phyloP scores from a whole-genome alignment of 1,284 basidiomycete species.

The Pseudomicrostroma phylloplanum region DNA sequence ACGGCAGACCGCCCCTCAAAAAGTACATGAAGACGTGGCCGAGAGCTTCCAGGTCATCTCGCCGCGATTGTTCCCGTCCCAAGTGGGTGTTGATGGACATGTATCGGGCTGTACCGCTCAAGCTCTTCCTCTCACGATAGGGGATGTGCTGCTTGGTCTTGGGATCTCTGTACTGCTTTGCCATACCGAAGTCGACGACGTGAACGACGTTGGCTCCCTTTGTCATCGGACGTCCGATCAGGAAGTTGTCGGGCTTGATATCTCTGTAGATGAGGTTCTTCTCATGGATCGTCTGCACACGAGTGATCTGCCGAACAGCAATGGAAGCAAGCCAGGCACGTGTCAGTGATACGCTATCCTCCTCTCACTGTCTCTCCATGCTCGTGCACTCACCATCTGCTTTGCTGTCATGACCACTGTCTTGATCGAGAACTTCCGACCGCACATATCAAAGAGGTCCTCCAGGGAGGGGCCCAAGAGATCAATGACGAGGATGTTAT shows the following conservation, averaged over 20 bases:
- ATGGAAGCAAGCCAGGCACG: neutral
- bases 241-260: constrained; percentile 95
- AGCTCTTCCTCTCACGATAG: constrained; percentile 86
- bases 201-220: constrained; percentile 80
- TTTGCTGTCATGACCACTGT: constrained; percentile 94
- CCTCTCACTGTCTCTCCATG: too few relatives aligned
- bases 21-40: constrained; percentile 99
- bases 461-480: constrained; percentile 85
- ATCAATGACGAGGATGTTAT: constrained; percentile 95
- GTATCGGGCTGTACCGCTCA: constrained; percentile 84
- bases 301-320: constrained; percentile 28
- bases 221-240: constrained; percentile 82
- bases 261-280: constrained; percentile 96
- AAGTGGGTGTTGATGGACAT: constrained; percentile 97
- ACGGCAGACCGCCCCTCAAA: constrained; percentile 78
- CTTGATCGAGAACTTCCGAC: constrained; percentile 86
- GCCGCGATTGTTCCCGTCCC: constrained; percentile 82
- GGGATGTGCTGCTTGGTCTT: constrained; percentile 97
- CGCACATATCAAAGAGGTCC: constrained; percentile 93
- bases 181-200: constrained; percentile 91
- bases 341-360: too few relatives aligned
- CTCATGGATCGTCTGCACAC: constrained; percentile 91
- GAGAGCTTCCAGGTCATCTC: constrained; percentile 88
- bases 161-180: constrained; percentile 92
- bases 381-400: constrained; percentile 69